Evolutionary conservation across 176 grass and related monocot species (phyloP).

Genomic region (Cymbopogon citratus): DNA sequence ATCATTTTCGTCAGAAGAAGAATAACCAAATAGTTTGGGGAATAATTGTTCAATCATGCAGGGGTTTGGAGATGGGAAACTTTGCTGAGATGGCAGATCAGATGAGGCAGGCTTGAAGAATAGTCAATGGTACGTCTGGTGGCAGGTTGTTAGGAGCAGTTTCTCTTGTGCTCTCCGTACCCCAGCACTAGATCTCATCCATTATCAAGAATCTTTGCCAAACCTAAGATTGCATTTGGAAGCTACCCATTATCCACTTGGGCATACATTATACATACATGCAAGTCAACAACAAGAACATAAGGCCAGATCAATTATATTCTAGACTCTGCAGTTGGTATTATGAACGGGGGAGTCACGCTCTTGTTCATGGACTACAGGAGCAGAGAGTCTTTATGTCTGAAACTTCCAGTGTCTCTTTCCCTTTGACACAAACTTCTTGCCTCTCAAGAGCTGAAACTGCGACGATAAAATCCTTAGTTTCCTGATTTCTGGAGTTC

Average conservation of each 20-base stretch:
- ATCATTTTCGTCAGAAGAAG: not conserved
- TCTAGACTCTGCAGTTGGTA: no score
- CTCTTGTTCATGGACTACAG: no score
- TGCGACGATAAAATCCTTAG: not conserved
- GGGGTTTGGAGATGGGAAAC: not conserved
- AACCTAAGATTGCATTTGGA: slow-evolving; percentile 12
- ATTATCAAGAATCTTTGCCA: slow-evolving; percentile 21
- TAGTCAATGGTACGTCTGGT: slow-evolving; percentile 7
- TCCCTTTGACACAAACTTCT: not conserved
- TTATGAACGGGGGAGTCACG: no score
- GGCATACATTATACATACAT: no score
- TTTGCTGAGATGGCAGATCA: not conserved
- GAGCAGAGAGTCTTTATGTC: not conserved
- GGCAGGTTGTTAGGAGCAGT: not conserved
- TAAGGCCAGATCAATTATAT: no score
- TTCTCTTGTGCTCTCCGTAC: not conserved
- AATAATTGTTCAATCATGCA: slow-evolving; percentile 18
- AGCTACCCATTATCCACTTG: not conserved
- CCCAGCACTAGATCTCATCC: slow-evolving; percentile 18
- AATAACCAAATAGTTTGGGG: not conserved
- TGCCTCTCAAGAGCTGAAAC: not conserved
- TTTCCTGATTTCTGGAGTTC: not conserved
- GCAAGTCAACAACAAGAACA: no score
- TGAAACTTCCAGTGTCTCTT: not conserved
- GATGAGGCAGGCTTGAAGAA: slow-evolving; percentile 10